Conservation (phyloP, 1,284 basidiomycete genomes). For the Baeospora myosura region DNA sequence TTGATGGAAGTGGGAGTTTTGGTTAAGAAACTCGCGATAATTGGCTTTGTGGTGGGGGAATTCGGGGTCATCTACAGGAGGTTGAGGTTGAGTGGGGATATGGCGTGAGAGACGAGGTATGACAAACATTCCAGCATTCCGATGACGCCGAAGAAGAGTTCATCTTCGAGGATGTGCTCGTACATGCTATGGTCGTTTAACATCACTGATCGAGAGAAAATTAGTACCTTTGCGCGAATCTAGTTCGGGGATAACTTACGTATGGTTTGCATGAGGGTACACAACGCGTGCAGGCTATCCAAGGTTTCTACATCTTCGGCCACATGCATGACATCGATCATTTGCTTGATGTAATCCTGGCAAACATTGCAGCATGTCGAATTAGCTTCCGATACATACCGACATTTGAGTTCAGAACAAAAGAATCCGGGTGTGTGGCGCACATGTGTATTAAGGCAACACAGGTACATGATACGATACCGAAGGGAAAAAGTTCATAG, state of each 20-base stretch:
- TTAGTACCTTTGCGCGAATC: constrained; percentile 12
- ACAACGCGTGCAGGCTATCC: constrained; percentile 84
- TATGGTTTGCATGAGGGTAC: constrained; percentile 91
- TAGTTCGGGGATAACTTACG: constrained; percentile 45
- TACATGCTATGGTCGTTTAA: constrained; percentile 94
- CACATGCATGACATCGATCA: constrained; percentile 78
- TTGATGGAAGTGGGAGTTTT: constrained; percentile 78
- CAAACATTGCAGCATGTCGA: neutral
- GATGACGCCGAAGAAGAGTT: constrained; percentile 86
- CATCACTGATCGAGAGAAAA: constrained; percentile 56
- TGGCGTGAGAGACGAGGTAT: constrained; percentile 11
- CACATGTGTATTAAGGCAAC: neutral
- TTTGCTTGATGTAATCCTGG: constrained; percentile 82
- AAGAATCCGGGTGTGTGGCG: neutral
- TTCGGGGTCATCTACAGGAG: constrained; percentile 82
- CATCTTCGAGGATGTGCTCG: constrained; percentile 92
- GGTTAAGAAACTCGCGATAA: constrained; percentile 86
- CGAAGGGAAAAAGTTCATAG: no score
- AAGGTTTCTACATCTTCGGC: constrained; percentile 92
- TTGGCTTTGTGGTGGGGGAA: constrained; percentile 94
- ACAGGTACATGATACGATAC: constrained; percentile 6
- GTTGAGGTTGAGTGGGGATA: constrained; percentile 9
- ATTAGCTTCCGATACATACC: neutral
- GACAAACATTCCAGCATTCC: constrained; percentile 94
- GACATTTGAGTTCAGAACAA: neutral